These are phyloP conservation scores for Afroboletus lepidellus DNA, from an alignment of 1,284 basidiomycete species.

Conservation along the genomic window DNA sequence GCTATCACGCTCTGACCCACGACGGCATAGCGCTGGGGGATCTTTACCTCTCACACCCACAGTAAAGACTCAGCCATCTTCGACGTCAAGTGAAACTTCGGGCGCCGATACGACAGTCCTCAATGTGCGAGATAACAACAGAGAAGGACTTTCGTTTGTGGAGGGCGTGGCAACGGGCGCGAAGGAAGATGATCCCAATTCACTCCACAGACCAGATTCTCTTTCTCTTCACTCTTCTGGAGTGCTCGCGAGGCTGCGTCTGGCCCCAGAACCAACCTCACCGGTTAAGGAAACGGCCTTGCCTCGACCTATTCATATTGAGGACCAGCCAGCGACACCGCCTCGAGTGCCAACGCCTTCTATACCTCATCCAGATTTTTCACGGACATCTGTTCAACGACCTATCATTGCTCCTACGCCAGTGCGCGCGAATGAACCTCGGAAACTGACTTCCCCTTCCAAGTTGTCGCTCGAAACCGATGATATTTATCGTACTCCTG, in stretches of 20 bases:
- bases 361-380: slow-evolving; percentile 11
- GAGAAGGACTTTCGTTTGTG: background rate
- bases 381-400: slow-evolving; percentile 21
- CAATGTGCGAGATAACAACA: background rate
- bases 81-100: background rate
- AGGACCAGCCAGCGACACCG: slow-evolving; percentile 13
- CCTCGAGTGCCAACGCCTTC: slow-evolving; percentile 11
- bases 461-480: slow-evolving; percentile 38
- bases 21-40: slow-evolving; percentile 2
- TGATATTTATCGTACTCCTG: slow-evolving; percentile 51
- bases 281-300: slow-evolving; percentile 3
- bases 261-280: slow-evolving; percentile 4
- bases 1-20: slow-evolving; percentile 4
- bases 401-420: slow-evolving; percentile 23
- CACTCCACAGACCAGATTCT: slow-evolving; percentile 26
- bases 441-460: slow-evolving; percentile 30
- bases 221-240: slow-evolving; percentile 39
- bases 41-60: background rate
- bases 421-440: slow-evolving; percentile 12
- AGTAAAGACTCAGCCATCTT: background rate
- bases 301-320: background rate
- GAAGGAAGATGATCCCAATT: slow-evolving; percentile 3
- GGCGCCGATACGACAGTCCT: background rate
- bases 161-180: slow-evolving; percentile 4
- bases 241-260: slow-evolving; percentile 34